Evolutionary conservation across 2,329 filamentous ascomycete species (phyloP).

Genomic region (Pleomassaria siparia): DNA sequence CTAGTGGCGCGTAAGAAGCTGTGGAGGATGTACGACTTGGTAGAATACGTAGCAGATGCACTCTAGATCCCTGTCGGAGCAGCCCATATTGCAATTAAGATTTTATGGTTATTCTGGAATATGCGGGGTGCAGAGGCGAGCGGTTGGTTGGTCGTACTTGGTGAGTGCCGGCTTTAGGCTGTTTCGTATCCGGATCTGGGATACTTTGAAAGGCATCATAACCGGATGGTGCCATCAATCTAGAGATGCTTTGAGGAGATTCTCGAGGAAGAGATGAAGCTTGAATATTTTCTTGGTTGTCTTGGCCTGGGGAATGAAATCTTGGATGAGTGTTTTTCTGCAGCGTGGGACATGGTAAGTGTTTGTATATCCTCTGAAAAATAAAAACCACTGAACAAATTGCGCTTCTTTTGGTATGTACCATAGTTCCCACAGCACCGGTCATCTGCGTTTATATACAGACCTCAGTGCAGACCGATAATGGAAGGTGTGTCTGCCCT

Average conservation of each 20-base stretch:
- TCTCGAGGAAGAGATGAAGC: neutral
- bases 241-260: neutral
- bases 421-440: too few species aligned
- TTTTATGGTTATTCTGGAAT: constrained; percentile 18
- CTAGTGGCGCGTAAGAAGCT: constrained; percentile 3
- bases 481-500: too few species aligned
- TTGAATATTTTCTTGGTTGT: neutral
- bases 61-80: constrained; percentile 16
- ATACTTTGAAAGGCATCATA: too few species aligned
- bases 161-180: constrained; percentile 34
- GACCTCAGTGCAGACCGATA: too few species aligned
- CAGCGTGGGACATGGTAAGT: too few species aligned
- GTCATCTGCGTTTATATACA: too few species aligned
- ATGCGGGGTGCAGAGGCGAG: constrained; percentile 27
- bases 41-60: neutral
- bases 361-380: too few species aligned
- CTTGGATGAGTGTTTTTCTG: neutral
- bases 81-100: constrained; percentile 17
- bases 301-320: neutral
- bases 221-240: constrained; percentile 20
- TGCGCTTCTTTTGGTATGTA: too few species aligned
- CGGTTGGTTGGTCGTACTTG: constrained; percentile 11
- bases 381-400: too few species aligned
- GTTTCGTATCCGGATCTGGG: constrained; percentile 12
- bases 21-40: neutral